Base-by-base conservation (phyloP, 2,329 filamentous ascomycete species). In the Bimuria novae-zelandiae region DNA sequence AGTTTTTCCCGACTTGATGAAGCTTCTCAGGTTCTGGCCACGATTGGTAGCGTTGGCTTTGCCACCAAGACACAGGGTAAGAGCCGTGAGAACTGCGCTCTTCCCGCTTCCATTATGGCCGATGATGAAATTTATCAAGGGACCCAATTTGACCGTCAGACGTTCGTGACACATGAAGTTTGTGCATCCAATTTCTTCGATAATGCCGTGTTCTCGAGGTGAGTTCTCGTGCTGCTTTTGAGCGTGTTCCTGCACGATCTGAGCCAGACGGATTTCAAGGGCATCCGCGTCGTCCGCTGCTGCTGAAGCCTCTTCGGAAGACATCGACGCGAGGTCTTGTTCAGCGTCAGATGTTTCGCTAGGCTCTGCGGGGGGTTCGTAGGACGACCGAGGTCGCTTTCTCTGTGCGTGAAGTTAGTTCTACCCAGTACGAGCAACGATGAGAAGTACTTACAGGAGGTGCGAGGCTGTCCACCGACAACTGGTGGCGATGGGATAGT, bases 71-170 rank as follows among this genome's bases (percentile, higher is more conserved):
- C 94, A 97, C 29, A 99, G 81, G 0, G 92, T 96, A 59, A 99
- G 84, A 4, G 92, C 94, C 0, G 94, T 97, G 23, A 99, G 78
- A 12, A 97, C 89, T 2, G 94, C 94, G 72, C 94, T 99, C 78
- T 99, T 99, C 30, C 94, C 94, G 70, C 93, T 97, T 27, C 94
- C 94, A 70, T 99, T 99, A 73, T 96, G 92, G 14, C 94, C 94
- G 50, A 97, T 92, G 56, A 99, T 92, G 75, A 99, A 99, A 75
- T 99, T 99, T 73, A 99, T 95, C 32, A 97, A 79, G 0, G 94
- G 94, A 0, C 94, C 94, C n/a, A 99, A 80, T 51, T 89, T 84
- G 54, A 96, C 89, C 37, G 88, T 85, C 16, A 97, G 82, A 50
- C 88, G 86, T 39, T 86, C 80, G 71, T 99, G 94, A 67, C 93